Evolutionary conservation across 2,329 filamentous ascomycete genomes (phyloP).

Genomic region (Curvularia eragrostidis): DNA sequence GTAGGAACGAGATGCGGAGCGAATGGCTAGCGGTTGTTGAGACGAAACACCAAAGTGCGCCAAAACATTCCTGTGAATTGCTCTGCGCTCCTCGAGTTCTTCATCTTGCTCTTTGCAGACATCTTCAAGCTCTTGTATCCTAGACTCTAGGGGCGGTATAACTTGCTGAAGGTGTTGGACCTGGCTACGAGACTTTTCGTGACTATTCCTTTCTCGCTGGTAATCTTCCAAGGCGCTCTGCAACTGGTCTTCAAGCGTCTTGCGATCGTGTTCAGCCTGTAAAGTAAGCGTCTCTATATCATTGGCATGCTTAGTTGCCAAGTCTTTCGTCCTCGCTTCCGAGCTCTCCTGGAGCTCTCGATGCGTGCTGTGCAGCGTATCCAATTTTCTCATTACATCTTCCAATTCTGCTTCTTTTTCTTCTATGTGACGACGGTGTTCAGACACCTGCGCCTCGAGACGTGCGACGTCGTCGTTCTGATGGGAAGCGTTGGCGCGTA

Average conservation of each 20-base stretch:
- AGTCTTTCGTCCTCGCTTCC: constrained; percentile 20
- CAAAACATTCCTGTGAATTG: constrained; percentile 34
- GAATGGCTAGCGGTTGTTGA: constrained; percentile 19
- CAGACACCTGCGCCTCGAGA: constrained; percentile 27
- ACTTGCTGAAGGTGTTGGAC: constrained; percentile 24
- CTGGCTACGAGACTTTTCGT: constrained; percentile 26
- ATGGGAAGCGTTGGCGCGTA: constrained; percentile 18
- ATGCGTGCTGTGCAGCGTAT: constrained; percentile 26
- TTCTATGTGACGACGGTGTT: constrained; percentile 29
- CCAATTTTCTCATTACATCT: constrained; percentile 18
- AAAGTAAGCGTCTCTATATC: constrained; percentile 23
- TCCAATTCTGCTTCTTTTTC: constrained; percentile 28
- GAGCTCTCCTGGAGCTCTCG: constrained; percentile 31
- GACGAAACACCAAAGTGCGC: constrained; percentile 33
- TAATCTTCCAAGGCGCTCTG: constrained; percentile 18
- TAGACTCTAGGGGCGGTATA: constrained; percentile 28
- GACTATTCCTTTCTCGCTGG: constrained; percentile 12
- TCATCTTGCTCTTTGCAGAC: constrained; percentile 39
- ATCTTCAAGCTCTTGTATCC: constrained; percentile 36
- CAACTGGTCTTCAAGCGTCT: constrained; percentile 29
- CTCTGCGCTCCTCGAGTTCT: constrained; percentile 37
- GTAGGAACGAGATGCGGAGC: constrained; percentile 19
- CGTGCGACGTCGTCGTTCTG: constrained; percentile 33
- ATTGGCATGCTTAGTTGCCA: constrained; percentile 26
- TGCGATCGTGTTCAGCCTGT: constrained; percentile 23